A percentile compares a stretch with the other conserved stretches of the same genome.
These are phyloP conservation scores for Isoetes taiwanensis DNA, from an alignment of 75 land plant species.

Conservation along the genomic window DNA sequence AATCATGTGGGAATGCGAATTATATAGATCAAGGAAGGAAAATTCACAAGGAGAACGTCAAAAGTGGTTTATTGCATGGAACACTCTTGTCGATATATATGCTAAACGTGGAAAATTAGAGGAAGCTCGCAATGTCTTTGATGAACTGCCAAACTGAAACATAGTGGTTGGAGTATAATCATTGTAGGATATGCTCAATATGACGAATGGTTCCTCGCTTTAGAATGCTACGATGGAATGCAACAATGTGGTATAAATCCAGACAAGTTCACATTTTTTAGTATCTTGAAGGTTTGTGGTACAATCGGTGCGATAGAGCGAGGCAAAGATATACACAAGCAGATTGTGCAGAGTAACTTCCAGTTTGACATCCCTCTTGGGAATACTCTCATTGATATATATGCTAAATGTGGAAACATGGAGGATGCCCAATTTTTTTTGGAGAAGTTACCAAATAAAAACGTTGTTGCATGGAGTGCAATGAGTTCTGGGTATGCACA, in stretches of 20 bases:
- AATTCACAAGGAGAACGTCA: not conserved
- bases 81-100: constrained; percentile 22
- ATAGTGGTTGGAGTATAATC: constrained; percentile 29
- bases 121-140: constrained; percentile 34
- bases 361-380: too few species aligned
- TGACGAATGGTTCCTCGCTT: constrained; percentile 11
- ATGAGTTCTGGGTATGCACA: constrained; percentile 30
- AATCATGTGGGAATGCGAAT: constrained; percentile 40
- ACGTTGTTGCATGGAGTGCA: constrained; percentile 39
- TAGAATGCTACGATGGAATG: constrained; percentile 16
- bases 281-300: constrained; percentile 20
- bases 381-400: constrained; percentile 39
- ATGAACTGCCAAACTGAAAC: constrained; percentile 20
- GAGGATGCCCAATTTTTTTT: constrained; percentile 19
- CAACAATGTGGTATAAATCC: not conserved
- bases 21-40: constrained; percentile 20
- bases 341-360: too few species aligned
- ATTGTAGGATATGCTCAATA: constrained; percentile 19
- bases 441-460: constrained; percentile 11
- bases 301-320: constrained; percentile 20
- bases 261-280: constrained; percentile 19
- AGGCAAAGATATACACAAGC: constrained; percentile 18
- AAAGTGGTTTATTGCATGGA: not conserved
- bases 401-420: constrained; percentile 32
- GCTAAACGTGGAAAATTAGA: constrained; percentile 47